Percentiles rank a stretch among this genome's conserved stretches.
Evolutionary conservation across 768 basidiomycete genomes (phyloP).

Genomic region (Sarcomyxa edulis): DNA sequence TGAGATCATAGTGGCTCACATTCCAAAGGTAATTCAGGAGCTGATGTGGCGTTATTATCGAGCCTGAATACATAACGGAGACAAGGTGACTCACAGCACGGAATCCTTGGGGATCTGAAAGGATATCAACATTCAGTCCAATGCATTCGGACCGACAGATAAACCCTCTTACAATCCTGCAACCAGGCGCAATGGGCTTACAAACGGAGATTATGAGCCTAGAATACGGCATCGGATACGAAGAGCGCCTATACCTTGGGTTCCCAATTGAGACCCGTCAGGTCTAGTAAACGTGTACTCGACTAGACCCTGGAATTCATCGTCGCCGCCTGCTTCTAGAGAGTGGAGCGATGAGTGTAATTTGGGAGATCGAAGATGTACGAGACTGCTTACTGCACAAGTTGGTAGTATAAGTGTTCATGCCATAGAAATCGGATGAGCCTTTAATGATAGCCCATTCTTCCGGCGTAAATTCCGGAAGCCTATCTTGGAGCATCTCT

Average conservation of each 20-base stretch:
- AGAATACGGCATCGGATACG: not conserved
- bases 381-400: slow-evolving; percentile 40
- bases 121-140: slow-evolving; percentile 2
- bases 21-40: slow-evolving; percentile 70
- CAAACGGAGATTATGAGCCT: slow-evolving; percentile 3
- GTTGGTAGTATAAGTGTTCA: slow-evolving; percentile 70
- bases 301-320: slow-evolving; percentile 59
- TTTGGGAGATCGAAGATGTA: not conserved
- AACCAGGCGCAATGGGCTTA: slow-evolving; percentile 61
- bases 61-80: not conserved
- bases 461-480: slow-evolving; percentile 51
- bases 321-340: slow-evolving; percentile 51
- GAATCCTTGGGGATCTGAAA: slow-evolving; percentile 57
- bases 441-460: slow-evolving; percentile 54
- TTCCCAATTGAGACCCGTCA: slow-evolving; percentile 60
- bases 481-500: slow-evolving; percentile 50
- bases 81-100: slow-evolving; percentile 36
- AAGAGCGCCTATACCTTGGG: slow-evolving; percentile 39
- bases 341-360: not conserved
- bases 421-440: slow-evolving; percentile 68
- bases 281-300: slow-evolving; percentile 59
- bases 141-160: not conserved
- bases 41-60: slow-evolving; percentile 17
- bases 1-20: slow-evolving; percentile 23
- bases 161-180: slow-evolving; percentile 47